Conservation (phyloP, 208 protist species). For the Leishmania amazonensis region DNA sequence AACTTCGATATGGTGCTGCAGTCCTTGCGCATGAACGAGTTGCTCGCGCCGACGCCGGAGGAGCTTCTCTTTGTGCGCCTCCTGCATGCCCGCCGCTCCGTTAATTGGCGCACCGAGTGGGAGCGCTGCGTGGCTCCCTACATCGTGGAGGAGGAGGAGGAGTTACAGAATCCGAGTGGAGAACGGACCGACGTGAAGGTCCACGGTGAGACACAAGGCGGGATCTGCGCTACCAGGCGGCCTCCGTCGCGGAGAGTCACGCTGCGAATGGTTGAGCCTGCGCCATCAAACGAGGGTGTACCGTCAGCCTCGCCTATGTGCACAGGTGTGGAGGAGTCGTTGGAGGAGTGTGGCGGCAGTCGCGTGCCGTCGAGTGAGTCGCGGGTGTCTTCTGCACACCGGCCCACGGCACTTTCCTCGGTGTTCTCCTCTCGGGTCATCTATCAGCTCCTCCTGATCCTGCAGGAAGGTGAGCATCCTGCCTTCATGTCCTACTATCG, state of each 20-base stretch:
- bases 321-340: not conserved
- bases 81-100: constrained; percentile 58
- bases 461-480: constrained; percentile 74
- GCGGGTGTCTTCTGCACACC: not conserved
- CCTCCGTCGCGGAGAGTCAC: not conserved
- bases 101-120: constrained; percentile 49
- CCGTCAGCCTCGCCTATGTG: not conserved
- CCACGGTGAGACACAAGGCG: not conserved
- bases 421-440: constrained; percentile 63
- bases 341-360: not conserved
- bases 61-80: constrained; percentile 66
- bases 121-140: constrained; percentile 32
- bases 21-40: constrained; percentile 52
- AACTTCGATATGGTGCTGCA: constrained; percentile 66
- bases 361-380: not conserved
- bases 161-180: not conserved
- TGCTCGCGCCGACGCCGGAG: constrained; percentile 55
- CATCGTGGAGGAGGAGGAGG: not conserved
- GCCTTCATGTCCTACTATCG: constrained; percentile 73
- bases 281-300: not conserved
- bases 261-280: not conserved
- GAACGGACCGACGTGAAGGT: not conserved
- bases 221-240: not conserved
- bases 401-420: not conserved
- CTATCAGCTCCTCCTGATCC: constrained; percentile 54